A percentile compares a stretch with the other conserved stretches of the same genome.
phyloP scores from a whole-genome alignment of 106 monocot species.

The Xerophyta viscosa region DNA sequence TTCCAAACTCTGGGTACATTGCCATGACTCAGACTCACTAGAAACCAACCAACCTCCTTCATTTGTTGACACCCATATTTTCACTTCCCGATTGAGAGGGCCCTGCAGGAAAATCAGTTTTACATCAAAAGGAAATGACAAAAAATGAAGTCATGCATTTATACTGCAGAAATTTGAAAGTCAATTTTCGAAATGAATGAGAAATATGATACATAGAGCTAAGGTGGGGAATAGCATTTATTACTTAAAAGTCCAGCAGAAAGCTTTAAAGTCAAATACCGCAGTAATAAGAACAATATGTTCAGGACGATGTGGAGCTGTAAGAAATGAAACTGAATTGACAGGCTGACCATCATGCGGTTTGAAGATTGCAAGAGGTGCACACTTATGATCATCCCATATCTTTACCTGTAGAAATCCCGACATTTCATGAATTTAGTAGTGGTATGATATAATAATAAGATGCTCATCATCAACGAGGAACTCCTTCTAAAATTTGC shows the following conservation, averaged over 20 bases:
- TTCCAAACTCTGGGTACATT: conserved; percentile 84
- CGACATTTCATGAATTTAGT: no score
- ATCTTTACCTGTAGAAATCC: conserved; percentile 81
- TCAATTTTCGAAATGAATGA: no score
- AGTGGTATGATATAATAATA: no score
- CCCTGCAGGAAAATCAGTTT: conserved; percentile 30
- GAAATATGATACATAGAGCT: no score
- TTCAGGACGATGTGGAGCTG: conserved; percentile 70
- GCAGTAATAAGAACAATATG: conserved; percentile 93
- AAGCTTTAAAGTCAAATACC: conserved; percentile 31
- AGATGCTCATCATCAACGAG: no score
- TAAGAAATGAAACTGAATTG: conserved; percentile 79
- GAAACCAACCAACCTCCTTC: conserved; percentile 90
- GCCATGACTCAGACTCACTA: conserved; percentile 86
- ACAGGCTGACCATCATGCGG: conserved; percentile 94
- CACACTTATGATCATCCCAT: conserved; percentile 81
- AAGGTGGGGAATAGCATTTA: no score
- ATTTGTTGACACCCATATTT: conserved; percentile 72
- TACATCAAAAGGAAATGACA: no score
- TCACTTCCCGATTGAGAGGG: conserved; percentile 87
- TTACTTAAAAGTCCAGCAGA: background rate
- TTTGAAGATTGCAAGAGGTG: conserved; percentile 45
- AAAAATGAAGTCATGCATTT: no score
- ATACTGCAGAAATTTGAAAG: no score
- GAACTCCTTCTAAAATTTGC: no score